Base-by-base conservation (phyloP, 106 monocot species). In the Gastrodia elata region DNA sequence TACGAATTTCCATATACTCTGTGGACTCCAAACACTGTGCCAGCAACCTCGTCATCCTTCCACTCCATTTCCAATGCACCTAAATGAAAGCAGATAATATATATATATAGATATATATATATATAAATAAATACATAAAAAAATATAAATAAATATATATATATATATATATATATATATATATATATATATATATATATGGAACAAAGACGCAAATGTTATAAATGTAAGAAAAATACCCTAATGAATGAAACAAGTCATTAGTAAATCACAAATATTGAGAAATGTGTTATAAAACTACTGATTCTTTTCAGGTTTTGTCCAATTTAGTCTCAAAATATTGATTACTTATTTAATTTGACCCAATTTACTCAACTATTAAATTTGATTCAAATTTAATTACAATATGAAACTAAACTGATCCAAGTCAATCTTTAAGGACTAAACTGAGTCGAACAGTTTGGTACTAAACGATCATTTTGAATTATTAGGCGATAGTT, bases 1-100 rank as follows among this genome's bases (percentile, higher is more conserved):
- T 98, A 26, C 93, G 71, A 59, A 98, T 93, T 73, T 98, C 98
- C 83, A 98, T 88, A 56, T 93, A 93, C 74, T 98, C 98, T 43
- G 77, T 52, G 16, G 98, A 98, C 78, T 98, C 98, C 76, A 98
- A 80, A 81, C 93, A 98, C 65, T 98, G 98, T 36, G 83, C 84
- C 30, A 98, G 81, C 70, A 93, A 78, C 35, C 83, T 75, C 0
- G 98, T 98, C 10, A 98, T 86, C 71, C 80, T 88, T 75, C 81
- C 77, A 80, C 86, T 91, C 98, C 98, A 98, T 77, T 91, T 98
- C 71, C 78, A 77, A 70, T 93, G 90, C 44, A 90, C 90, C 96
- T 96, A 64, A n/a, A 71, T 43, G 34, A 61, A 61, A 32, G 30
- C 56, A 52, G 15, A 55, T n/a, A 70, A 49, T 27, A 67, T 67